Conservation (phyloP, 2,329 filamentous ascomycete genomes). For the Cordyceps farinosa region DNA sequence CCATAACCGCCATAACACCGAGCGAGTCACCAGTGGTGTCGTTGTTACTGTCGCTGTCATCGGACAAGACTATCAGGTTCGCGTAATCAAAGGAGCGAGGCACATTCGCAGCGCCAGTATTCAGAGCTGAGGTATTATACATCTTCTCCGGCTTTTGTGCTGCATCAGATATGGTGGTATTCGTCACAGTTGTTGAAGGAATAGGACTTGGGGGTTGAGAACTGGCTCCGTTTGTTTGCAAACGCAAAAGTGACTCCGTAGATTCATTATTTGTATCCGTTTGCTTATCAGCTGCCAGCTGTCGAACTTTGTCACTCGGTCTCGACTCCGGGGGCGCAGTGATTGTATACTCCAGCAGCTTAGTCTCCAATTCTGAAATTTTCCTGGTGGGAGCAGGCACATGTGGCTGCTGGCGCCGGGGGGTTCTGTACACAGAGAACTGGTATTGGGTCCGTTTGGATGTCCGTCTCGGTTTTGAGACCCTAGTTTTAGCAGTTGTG, state of each 20-base stretch:
- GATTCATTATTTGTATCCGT: background rate
- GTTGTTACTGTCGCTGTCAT: background rate
- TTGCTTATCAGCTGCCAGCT: background rate
- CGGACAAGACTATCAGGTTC: background rate
- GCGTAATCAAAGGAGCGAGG: background rate
- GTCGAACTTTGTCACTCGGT: background rate
- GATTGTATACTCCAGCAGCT: background rate
- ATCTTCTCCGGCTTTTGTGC: background rate
- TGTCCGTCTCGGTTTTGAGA: background rate
- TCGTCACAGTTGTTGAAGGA: background rate
- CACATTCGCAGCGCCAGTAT: background rate
- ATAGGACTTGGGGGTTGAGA: background rate
- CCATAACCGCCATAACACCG: background rate
- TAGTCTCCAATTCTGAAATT: background rate
- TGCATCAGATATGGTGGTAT: background rate
- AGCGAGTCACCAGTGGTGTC: background rate
- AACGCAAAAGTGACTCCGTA: background rate
- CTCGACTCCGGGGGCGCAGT: background rate
- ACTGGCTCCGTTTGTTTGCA: background rate
- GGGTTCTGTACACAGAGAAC: background rate
- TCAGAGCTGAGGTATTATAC: no score
- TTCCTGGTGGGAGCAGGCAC: background rate
- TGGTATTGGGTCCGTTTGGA: conserved; percentile 3
- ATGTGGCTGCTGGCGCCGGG: background rate
- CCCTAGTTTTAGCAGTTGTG: background rate